Base-by-base conservation (phyloP, 1,284 basidiomycete genomes). In the Cronartium quercuum region DNA sequence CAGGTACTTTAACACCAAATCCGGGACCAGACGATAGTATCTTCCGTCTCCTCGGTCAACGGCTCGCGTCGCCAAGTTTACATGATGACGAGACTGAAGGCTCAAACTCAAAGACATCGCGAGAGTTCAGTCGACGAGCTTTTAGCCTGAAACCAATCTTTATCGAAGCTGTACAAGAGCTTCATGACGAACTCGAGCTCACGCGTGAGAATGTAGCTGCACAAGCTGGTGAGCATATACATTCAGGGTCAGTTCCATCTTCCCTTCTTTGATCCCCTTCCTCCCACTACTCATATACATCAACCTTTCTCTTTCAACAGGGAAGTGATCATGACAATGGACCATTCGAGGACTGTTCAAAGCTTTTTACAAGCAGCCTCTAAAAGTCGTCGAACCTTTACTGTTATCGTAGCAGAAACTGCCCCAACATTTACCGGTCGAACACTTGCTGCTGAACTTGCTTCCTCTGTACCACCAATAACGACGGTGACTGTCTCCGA, bases 161-260 rank as follows among this genome's bases (percentile, higher is more conserved):
- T 42, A 66, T 75, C 21, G 71, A 75, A 51, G 71, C 71, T 21
- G 71, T 67, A 9, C 71, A 75, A 62, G 71, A 75, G n/a, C 60
- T 75, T 21, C 65, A 61, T 41, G 71, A 75, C 62, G 71, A 75
- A 51, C 37, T 75, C 35, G 71, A 75, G 21, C 55, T 67, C 5
- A 55, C 64, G 7, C 65, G 57, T 42, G 71, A 75, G 47, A 63
- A 55, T 37, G 65, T 75, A 21, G 71, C 71, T 5, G 40, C 63
- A 24, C 71, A 75, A 42, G 71, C 71, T n/a, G 55, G 38, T 21
- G 71, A 75, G 51, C 71, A 66, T 44, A 75, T 75, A 34, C 65
- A 75, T 62, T 75, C 71, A 21, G 71, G 71, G 71, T 75, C 65
- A 37, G 38, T 67, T 37, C 18, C 21, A 9, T n/a, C n/a, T n/a